Conservation (phyloP, 2,329 filamentous ascomycete genomes). For the Coniochaeta pulveracea region DNA sequence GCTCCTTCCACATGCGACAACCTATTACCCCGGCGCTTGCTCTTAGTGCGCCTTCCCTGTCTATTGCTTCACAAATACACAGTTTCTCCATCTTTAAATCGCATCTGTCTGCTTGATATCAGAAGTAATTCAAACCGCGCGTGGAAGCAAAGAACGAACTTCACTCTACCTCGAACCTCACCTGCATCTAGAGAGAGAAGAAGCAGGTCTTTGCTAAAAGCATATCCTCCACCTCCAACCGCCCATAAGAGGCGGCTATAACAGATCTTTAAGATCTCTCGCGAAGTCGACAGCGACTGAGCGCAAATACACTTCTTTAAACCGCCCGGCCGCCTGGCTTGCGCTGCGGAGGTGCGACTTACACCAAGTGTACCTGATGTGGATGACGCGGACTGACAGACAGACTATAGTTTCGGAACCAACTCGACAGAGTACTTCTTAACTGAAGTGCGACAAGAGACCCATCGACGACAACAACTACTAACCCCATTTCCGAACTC, state of each 20-base stretch:
- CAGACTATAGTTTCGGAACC: constrained; percentile 17
- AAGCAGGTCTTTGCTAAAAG: too few relatives aligned
- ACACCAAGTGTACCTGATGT: constrained; percentile 1
- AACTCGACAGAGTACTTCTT: constrained; percentile 31
- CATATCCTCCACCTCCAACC: background rate
- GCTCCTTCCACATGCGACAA: too few relatives aligned
- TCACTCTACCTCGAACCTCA: background rate
- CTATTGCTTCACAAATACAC: too few relatives aligned
- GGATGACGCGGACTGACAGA: background rate
- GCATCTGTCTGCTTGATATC: constrained; percentile 1
- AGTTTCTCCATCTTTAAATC: background rate
- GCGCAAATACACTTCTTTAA: constrained; percentile 26
- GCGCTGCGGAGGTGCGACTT: constrained; percentile 64
- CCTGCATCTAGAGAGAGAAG: background rate
- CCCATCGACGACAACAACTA: constrained; percentile 16
- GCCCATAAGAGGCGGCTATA: constrained; percentile 5
- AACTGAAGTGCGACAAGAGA: constrained; percentile 28
- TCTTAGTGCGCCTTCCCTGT: too few relatives aligned
- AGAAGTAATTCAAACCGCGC: background rate
- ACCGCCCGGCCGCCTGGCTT: constrained; percentile 69
- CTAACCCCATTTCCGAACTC: constrained; percentile 15
- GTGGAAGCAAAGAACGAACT: background rate
- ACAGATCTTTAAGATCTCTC: constrained; percentile 9
- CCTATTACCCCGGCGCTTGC: too few relatives aligned
- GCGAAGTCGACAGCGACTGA: constrained; percentile 36